These are phyloP conservation scores for Naganishia kalamii DNA, from an alignment of 768 basidiomycete genomes.

Conservation along the genomic window DNA sequence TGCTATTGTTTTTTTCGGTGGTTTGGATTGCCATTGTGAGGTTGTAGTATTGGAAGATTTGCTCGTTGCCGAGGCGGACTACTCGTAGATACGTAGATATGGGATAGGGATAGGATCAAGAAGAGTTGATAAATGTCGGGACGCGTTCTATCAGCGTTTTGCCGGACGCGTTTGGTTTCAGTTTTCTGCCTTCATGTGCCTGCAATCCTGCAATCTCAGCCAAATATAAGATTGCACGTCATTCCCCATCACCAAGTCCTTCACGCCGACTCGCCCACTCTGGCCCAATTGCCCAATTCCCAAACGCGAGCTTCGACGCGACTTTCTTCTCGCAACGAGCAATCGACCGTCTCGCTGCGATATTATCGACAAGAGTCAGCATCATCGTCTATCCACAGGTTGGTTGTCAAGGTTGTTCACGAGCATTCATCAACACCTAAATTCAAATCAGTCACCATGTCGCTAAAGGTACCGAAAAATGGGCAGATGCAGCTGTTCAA, in stretches of 20 bases:
- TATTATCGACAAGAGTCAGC: not conserved
- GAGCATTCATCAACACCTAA: not conserved
- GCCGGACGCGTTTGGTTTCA: too few species aligned
- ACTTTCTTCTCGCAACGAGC: not conserved
- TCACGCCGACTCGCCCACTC: too few species aligned
- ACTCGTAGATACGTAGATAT: too few species aligned
- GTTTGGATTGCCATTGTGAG: not conserved
- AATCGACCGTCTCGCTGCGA: not conserved
- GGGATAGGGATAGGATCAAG: too few species aligned
- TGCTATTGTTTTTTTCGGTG: not conserved
- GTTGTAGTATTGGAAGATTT: not conserved
- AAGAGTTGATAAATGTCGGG: too few species aligned
- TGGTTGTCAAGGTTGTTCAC: not conserved
- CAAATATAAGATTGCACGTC: too few species aligned
- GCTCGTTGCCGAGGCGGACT: not conserved
- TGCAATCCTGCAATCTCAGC: too few species aligned
- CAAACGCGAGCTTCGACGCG: too few species aligned
- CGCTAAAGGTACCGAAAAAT: constrained; percentile 86
- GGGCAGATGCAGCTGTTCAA: constrained; percentile 90
- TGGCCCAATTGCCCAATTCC: too few species aligned
- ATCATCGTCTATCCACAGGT: not conserved
- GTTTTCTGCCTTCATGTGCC: too few species aligned
- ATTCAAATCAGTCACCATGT: constrained; percentile 53
- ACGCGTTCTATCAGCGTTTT: too few species aligned
- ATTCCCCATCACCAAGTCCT: too few species aligned